phyloP scores from a whole-genome alignment of 345 rosid genomes.

The Firmiana major region DNA sequence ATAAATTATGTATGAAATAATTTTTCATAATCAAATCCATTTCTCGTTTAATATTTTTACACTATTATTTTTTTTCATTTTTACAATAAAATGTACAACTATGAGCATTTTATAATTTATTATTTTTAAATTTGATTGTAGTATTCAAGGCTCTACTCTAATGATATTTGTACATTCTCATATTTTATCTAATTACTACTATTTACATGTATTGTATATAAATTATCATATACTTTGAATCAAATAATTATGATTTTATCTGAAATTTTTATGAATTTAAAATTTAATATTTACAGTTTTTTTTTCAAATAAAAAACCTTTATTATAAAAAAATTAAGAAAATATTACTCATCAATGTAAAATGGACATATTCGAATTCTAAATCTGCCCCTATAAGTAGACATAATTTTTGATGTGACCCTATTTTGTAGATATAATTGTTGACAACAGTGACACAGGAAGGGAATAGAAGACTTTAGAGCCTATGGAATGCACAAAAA shows the following conservation, averaged over 20 bases:
- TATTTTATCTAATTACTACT: background rate
- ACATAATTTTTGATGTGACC: conserved; percentile 13
- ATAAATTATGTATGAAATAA: too few relatives aligned
- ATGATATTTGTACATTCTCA: background rate
- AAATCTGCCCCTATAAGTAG: conserved; percentile 11
- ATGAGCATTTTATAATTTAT: too few relatives aligned
- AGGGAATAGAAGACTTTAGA: background rate
- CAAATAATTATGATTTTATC: too few relatives aligned
- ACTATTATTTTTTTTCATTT: too few relatives aligned
- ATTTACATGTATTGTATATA: background rate
- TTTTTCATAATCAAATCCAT: too few relatives aligned
- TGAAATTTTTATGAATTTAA: too few relatives aligned
- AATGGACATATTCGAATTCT: background rate
- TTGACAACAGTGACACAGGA: conserved; percentile 18
- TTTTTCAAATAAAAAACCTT: too few relatives aligned
- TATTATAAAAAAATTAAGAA: background rate
- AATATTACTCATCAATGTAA: background rate
- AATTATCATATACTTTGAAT: background rate
- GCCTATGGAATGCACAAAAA: background rate
- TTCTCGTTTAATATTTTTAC: too few relatives aligned
- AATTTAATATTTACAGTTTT: too few relatives aligned
- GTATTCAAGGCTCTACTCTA: too few relatives aligned
- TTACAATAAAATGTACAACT: too few relatives aligned
- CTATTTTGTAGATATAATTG: conserved; percentile 17
- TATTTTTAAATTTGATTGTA: too few relatives aligned